Evolutionary conservation across 805 yeast genomes (phyloP), one percentile per base, ranked within the genome.

Genomic region (Metschnikowia kunwiensis): DNA sequence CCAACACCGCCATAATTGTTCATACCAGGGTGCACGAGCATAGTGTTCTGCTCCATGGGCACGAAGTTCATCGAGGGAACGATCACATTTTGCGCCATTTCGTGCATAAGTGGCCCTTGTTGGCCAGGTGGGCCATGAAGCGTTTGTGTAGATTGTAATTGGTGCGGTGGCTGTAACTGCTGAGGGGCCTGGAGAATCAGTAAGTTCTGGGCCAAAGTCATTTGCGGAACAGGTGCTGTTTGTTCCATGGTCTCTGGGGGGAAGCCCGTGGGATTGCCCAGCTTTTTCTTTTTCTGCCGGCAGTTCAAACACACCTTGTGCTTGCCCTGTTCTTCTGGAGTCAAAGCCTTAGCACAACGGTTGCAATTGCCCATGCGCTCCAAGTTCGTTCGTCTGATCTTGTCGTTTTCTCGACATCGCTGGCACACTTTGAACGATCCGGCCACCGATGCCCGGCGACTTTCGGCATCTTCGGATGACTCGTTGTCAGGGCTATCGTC

Each of bases 401-500:
- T 77, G 51, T 79, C 86, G 46, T 76, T 78, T 30, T 68, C 74
- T 40, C 86, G 64, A 54, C 86, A 80, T 44, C 84, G 61, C 41
- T 70, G 62, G 51, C 86, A 80, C n/a, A 80, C 86, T 51, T 79
- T 80, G 57, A 63, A 80, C 34, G 64, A 66, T 18, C 42, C 42
- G 23, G 22, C 5, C 24, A 46, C 50, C 23, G 49, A 40, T 26
- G 55, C 50, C 24, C 54, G 56, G 38, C 51, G 53, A 20, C 31
- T 25, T 4, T 31, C 40, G n/a, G 29, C 27, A 3, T 40, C 49
- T 35, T 34, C 46, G n/a, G 42, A 36, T n/a, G 43, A 46, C 22
- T 41, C 42, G 17, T 35, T 44, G 6, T 36, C 41, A 21, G 37
- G 36, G 8, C 47, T 53, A 20, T 58, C 62, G 17, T 54, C 58